Evolutionary conservation across 805 yeast species (phyloP).

Genomic region (Saccharomycopsis guyanensis): DNA sequence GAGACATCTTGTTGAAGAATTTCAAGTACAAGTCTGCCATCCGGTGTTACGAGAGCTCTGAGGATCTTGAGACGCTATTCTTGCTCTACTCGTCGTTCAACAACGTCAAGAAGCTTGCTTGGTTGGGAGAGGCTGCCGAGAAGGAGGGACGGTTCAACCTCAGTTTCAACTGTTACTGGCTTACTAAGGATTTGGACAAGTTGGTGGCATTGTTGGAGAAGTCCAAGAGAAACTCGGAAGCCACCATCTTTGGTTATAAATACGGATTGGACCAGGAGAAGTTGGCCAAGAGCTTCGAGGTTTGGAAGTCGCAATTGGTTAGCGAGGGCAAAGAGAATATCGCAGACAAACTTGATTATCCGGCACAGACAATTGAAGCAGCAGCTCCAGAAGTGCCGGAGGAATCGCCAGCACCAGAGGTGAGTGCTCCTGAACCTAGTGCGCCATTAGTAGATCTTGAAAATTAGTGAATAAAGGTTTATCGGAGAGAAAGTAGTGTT

Average conservation of each 20-base stretch:
- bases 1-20: constrained; percentile 71
- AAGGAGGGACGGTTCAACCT: constrained; percentile 76
- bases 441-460: too few relatives aligned
- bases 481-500: too few relatives aligned
- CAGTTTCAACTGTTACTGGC: constrained; percentile 90
- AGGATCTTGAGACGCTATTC: constrained; percentile 75
- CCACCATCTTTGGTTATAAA: constrained; percentile 69
- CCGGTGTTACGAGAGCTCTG: constrained; percentile 68
- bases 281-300: constrained; percentile 39
- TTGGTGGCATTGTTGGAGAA: constrained; percentile 60
- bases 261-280: constrained; percentile 47
- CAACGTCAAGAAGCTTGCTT: constrained; percentile 48
- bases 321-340: constrained; percentile 45
- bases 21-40: constrained; percentile 82
- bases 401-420: background rate
- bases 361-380: too few relatives aligned
- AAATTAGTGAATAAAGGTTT: too few relatives aligned
- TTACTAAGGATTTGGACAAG: constrained; percentile 58
- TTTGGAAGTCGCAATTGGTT: constrained; percentile 61
- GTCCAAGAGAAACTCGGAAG: constrained; percentile 74
- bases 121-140: constrained; percentile 61
- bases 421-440: too few relatives aligned
- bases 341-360: constrained; percentile 46
- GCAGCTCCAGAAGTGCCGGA: background rate
- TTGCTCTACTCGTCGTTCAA: constrained; percentile 78